phyloP scores from a whole-genome alignment of 257 asterid species.

The Capsicum rhomboideum region DNA sequence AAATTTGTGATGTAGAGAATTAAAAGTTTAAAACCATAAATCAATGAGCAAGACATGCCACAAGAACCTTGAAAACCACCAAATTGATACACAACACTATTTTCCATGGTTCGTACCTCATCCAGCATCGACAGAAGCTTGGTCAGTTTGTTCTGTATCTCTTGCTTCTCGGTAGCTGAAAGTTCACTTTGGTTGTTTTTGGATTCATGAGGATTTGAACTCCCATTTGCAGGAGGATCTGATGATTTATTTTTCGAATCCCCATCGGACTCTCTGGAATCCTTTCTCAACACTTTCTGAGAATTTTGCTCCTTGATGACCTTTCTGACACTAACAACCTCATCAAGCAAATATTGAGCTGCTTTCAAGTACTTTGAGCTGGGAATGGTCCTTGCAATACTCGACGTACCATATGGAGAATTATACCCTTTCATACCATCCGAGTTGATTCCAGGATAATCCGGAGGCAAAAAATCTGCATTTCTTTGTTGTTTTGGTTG shows the following conservation, averaged over 20 bases:
- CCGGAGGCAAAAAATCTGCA: constrained; percentile 25
- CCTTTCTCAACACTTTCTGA: constrained; percentile 25
- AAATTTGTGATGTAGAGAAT: too few species aligned
- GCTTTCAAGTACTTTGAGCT: constrained; percentile 70
- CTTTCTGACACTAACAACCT: constrained; percentile 68
- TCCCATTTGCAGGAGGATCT: constrained; percentile 28
- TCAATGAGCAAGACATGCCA: neutral
- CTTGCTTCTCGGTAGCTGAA: constrained; percentile 70
- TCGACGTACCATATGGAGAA: constrained; percentile 33
- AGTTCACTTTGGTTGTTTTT: constrained; percentile 29
- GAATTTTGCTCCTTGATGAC: constrained; percentile 41
- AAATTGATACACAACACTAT: neutral
- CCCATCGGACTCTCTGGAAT: constrained; percentile 29
- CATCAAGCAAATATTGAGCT: constrained; percentile 67
- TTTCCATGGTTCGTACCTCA: constrained; percentile 39
- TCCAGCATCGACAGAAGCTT: constrained; percentile 82
- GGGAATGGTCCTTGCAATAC: constrained; percentile 36
- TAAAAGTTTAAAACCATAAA: neutral
- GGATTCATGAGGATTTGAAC: constrained; percentile 30
- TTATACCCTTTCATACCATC: constrained; percentile 23
- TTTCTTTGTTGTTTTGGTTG: constrained; percentile 33
- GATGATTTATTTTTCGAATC: constrained; percentile 32
- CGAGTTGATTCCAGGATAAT: constrained; percentile 14
- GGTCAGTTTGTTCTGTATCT: constrained; percentile 50
- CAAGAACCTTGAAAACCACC: neutral